Base-by-base conservation (phyloP, 129 eudicot species). In the Lactuca saligna region DNA sequence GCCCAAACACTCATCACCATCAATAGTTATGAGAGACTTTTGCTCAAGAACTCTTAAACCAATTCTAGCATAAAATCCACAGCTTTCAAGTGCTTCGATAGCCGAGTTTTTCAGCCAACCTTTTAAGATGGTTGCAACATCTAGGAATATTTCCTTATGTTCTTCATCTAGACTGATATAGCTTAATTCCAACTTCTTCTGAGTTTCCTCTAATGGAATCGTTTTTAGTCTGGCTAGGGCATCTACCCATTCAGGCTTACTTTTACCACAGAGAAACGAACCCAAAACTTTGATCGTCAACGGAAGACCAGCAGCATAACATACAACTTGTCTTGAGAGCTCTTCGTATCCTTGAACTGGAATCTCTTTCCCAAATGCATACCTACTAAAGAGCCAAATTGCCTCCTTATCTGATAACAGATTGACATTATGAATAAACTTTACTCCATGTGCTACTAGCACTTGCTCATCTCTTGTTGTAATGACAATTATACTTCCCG, bases 21-120 rank as follows among this genome's bases (percentile, higher is more conserved):
- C 8, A 39, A 5, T 4, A 39, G 8, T 6, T 39, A 25, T 25
- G 29, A 25, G 29, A 25, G 29, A 25, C 29, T 25, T 25, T 25
- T 25, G 29, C 29, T 25, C 46, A 6, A 39, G 46, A 39, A 39
- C 46, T 39, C 46, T 39, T 39, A 39, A 39, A 39, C 46, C 46
- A 39, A 7, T 7, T 39, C 2, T 78, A 5, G 84, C 84, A 4
- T 65, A 55, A 5, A 82, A 71, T 54, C 73, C 81, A 57, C 87
- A 82, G 9, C 83, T 79, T 34, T 62, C 73, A 15, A 82, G 33
- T 15, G 79, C 56, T 33, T 75, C 83, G 14, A 75, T 35, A 8
- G 53, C 75, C 3, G 56, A 67, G n/a, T 75, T 81, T 75, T 68
- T 82, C 50, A 59, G 15, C 50, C 37, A 46, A 53, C 66, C 53